A percentile compares a stretch with the other conserved stretches of the same genome.
Conservation (phyloP, 2,329 filamentous ascomycete genomes). For the Graphilbum fragrans region DNA sequence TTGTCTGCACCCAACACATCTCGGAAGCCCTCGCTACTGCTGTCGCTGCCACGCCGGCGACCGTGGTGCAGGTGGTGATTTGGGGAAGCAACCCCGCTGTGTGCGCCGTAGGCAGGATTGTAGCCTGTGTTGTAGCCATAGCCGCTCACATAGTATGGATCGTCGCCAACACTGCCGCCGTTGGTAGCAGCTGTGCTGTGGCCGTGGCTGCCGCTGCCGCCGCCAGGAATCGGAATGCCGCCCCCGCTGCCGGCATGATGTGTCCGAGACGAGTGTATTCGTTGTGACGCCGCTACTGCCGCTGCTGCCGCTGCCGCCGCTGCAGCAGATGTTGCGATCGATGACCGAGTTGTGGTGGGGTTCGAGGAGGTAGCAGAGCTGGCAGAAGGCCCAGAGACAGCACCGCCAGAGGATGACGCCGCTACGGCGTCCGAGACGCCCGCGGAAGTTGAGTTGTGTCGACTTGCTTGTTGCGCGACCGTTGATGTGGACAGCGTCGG, state of each 20-base stretch:
- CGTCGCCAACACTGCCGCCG: slow-evolving; percentile 1
- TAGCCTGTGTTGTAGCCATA: neutral
- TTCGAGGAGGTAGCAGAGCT: slow-evolving; percentile 9
- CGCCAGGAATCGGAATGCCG: neutral
- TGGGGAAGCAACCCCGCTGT: neutral
- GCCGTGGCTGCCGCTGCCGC: slow-evolving; percentile 5
- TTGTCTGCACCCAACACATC: slow-evolving; percentile 62
- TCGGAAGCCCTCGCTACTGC: slow-evolving; percentile 62
- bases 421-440: slow-evolving; percentile 3
- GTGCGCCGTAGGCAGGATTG: slow-evolving; percentile 4
- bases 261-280: too few relatives aligned
- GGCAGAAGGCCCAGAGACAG: slow-evolving; percentile 6
- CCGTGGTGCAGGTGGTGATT: slow-evolving; percentile 8
- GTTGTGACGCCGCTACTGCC: neutral
- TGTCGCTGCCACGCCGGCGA: slow-evolving; percentile 60
- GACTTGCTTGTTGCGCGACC: slow-evolving; percentile 23
- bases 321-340: slow-evolving; percentile 8
- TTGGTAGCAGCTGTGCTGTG: neutral
- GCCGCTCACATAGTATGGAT: slow-evolving; percentile 7
- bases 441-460: slow-evolving; percentile 19
- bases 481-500: slow-evolving; percentile 13
- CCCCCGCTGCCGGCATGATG: neutral
- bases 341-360: slow-evolving; percentile 10
- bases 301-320: neutral
- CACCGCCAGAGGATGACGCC: neutral